Evolutionary conservation across 1,284 basidiomycete genomes (phyloP).

Genomic region (Schizophyllum commune): DNA sequence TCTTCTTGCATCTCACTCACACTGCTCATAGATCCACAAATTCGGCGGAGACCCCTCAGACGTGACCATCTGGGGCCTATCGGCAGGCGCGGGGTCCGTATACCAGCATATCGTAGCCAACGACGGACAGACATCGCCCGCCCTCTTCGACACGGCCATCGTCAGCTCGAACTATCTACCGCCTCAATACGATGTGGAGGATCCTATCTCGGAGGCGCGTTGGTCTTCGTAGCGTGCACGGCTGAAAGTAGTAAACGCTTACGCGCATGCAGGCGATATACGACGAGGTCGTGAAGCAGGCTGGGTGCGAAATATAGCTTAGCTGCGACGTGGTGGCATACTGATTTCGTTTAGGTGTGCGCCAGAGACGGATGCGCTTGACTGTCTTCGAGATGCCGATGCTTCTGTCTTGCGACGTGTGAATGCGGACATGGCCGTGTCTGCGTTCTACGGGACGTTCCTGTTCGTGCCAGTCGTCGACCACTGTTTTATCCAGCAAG

Average conservation of each 20-base stretch:
- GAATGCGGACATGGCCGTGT: not conserved
- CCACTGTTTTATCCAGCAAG: slow-evolving; percentile 33
- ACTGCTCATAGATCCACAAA: not conserved
- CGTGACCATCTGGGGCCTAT: not conserved
- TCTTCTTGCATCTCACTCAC: not conserved
- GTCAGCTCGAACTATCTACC: slow-evolving; percentile 18
- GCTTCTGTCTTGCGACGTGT: not conserved
- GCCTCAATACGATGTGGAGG: slow-evolving; percentile 21
- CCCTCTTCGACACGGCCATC: slow-evolving; percentile 16
- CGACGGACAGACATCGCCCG: slow-evolving; percentile 10
- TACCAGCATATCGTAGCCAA: slow-evolving; percentile 13
- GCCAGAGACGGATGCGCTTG: not conserved
- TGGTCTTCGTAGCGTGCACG: not conserved
- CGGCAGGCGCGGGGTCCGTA: slow-evolving; percentile 13
- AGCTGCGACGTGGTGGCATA: not conserved
- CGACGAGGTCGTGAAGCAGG: slow-evolving; percentile 6
- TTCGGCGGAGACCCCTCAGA: not conserved
- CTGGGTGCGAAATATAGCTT: slow-evolving; percentile 14
- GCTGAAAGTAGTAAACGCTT: too few species aligned
- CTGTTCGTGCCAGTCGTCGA: slow-evolving; percentile 18
- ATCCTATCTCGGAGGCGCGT: not conserved
- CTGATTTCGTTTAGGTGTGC: not conserved
- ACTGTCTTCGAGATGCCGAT: not conserved
- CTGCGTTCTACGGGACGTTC: not conserved
- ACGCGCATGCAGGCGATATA: slow-evolving; percentile 13